Evolutionary conservation across 2,329 filamentous ascomycete species (phyloP).

Genomic region (Lasiodiplodia sp.): DNA sequence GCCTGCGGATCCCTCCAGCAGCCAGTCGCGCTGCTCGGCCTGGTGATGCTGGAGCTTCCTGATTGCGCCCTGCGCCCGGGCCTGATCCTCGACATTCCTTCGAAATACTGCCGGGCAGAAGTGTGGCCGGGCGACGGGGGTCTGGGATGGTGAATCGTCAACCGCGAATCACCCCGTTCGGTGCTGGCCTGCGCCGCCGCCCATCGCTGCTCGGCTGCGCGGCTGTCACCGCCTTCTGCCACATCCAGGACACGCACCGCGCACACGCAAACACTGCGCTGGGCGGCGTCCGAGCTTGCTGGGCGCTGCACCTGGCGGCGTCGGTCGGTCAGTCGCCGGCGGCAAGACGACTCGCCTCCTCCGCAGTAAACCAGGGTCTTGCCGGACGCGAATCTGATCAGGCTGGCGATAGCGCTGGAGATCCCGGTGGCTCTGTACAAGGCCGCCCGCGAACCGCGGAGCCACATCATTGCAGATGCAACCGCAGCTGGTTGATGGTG

Average conservation of each 20-base stretch:
- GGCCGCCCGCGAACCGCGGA: conserved; percentile 13
- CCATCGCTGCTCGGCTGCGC: conserved; percentile 1
- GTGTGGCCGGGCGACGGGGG: neutral
- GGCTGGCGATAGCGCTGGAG: conserved; percentile 25
- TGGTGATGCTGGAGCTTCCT: conserved; percentile 6
- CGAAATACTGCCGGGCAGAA: conserved; percentile 21
- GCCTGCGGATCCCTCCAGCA: conserved; percentile 23
- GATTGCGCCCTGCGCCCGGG: neutral
- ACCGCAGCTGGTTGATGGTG: conserved; percentile 13
- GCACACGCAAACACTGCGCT: conserved; percentile 16
- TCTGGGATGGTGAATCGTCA: conserved; percentile 26
- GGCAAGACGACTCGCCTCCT: conserved; percentile 14
- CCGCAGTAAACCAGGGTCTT: conserved; percentile 24
- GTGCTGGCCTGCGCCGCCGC: conserved; percentile 12
- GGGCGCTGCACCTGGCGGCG: neutral
- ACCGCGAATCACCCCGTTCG: conserved; percentile 22
- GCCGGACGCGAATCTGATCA: conserved; percentile 27
- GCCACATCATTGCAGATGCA: conserved; percentile 22
- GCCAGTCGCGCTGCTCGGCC: conserved; percentile 11
- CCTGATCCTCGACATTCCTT: conserved; percentile 6
- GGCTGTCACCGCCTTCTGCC: conserved; percentile 27
- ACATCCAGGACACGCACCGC: conserved; percentile 12
- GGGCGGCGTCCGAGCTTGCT: conserved; percentile 7
- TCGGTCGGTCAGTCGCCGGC: conserved; percentile 1
- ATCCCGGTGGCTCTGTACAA: conserved; percentile 21